These are phyloP conservation scores for Corylus heterophylla DNA, from an alignment of 306 rosid species.

Conservation along the genomic window DNA sequence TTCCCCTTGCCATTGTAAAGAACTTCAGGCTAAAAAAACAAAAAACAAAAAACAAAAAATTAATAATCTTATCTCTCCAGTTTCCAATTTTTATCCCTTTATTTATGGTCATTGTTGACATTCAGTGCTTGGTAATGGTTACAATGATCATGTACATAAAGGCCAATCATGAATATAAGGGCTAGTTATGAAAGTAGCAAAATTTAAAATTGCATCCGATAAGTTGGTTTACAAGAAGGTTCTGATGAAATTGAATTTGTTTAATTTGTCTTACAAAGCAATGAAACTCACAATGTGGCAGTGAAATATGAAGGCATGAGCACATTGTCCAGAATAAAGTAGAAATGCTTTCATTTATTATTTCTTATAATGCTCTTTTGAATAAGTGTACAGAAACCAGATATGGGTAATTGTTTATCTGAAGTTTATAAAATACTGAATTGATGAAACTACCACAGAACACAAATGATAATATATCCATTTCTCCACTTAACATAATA, in stretches of 20 bases:
- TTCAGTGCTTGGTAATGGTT: constrained; percentile 3
- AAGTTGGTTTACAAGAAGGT: not conserved
- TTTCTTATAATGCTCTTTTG: not conserved
- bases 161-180: not conserved
- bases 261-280: not conserved
- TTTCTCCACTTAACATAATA: not conserved
- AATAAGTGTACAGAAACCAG: too few relatives aligned
- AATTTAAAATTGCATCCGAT: not conserved
- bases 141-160: constrained; percentile 5
- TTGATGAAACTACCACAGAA: not conserved
- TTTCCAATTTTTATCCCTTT: not conserved
- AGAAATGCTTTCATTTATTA: not conserved
- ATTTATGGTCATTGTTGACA: not conserved
- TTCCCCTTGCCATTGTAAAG: constrained; percentile 45
- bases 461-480: not conserved
- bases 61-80: not conserved
- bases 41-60: not conserved
- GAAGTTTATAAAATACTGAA: not conserved
- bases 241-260: not conserved
- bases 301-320: constrained; percentile 2
- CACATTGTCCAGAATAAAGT: not conserved
- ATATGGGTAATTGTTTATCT: not conserved
- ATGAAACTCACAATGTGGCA: not conserved
- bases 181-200: not conserved
- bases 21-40: constrained; percentile 21